A percentile compares a stretch with the other conserved stretches of the same genome.
Conservation (phyloP, 345 rosid genomes). For the Cardamine occulta region DNA sequence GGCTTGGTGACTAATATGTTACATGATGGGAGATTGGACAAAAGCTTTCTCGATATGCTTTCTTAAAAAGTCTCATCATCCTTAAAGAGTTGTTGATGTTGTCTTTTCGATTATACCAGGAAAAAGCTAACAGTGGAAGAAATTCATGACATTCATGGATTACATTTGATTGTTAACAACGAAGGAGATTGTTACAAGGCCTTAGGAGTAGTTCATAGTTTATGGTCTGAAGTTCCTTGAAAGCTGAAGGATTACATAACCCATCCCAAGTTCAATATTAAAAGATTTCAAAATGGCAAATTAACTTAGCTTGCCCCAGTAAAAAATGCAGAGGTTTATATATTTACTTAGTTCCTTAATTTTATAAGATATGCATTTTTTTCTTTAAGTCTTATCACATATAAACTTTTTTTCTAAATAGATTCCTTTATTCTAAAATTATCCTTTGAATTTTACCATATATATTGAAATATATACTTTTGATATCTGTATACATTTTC, state of each 20-base stretch:
- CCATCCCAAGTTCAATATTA: conserved; percentile 76
- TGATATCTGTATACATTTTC: not conserved
- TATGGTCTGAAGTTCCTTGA: conserved; percentile 93
- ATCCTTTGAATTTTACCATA: not conserved
- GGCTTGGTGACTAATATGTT: not conserved
- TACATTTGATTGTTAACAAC: conserved; percentile 82
- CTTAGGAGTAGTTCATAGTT: conserved; percentile 61
- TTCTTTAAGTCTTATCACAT: not conserved
- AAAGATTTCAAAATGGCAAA: not conserved
- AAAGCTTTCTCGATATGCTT: not conserved
- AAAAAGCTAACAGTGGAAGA: conserved; percentile 83
- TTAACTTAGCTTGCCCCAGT: not conserved
- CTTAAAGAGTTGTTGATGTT: not conserved
- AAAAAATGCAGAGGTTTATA: not conserved
- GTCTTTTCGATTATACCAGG: conserved; percentile 51
- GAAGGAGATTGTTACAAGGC: conserved; percentile 86
- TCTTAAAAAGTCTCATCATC: not conserved
- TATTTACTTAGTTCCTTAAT: not conserved
- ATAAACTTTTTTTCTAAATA: too few relatives aligned
- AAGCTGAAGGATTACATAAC: conserved; percentile 86
- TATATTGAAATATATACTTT: not conserved
- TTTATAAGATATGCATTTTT: too few relatives aligned
- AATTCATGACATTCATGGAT: conserved; percentile 93
- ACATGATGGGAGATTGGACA: not conserved
- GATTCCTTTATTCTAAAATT: not conserved